Evolutionary conservation across 73 alveolate species (phyloP), one percentile per base, ranked within the genome.

Genomic region (Urostyla sp.): DNA sequence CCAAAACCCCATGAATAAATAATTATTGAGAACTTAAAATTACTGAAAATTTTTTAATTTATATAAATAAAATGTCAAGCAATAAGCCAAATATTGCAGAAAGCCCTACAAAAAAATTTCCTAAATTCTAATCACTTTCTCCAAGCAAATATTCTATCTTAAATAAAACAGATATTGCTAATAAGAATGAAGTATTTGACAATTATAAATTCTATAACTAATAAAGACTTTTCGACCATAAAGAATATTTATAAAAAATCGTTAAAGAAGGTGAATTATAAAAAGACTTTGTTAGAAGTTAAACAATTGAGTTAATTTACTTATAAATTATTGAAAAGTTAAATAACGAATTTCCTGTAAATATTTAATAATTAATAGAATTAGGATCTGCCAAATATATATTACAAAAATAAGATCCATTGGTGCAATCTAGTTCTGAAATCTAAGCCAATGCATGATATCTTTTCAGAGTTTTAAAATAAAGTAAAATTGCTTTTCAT

Each of bases 191-290:
- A n/a, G n/a, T n/a, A n/a, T 63, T 63, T 31, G 50, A 63, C 43
- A 7, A 38, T 11, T 63, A 63, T 48, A 20, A 63, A 31, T 63
- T 63, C 45, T 63, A 63, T 63, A 60, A 63, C 44, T 43, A 36
- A 16, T 43, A 50, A 38, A 63, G 60, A 38, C 49, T 63, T 21
- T 63, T 38, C 44, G 79, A 63, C 44, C 79, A 63, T 28, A 63
- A 63, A 40, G 79, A 38, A 34, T 63, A 63, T 40, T 60, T 63
- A 6, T 28, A 63, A 24, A 60, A 63, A 38, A 43, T 63, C 53
- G 24, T 63, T 6, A 5, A 40, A 6, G 32, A 63, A 40, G 40
- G 61, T 16, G n/a, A n/a, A n/a, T n/a, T n/a, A n/a, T n/a, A n/a
- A n/a, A n/a, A n/a, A n/a, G n/a, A n/a, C n/a, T n/a, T n/a, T n/a